Evolutionary conservation across 768 basidiomycete species (phyloP).

Genomic region (Nevesoporus exiguus): DNA sequence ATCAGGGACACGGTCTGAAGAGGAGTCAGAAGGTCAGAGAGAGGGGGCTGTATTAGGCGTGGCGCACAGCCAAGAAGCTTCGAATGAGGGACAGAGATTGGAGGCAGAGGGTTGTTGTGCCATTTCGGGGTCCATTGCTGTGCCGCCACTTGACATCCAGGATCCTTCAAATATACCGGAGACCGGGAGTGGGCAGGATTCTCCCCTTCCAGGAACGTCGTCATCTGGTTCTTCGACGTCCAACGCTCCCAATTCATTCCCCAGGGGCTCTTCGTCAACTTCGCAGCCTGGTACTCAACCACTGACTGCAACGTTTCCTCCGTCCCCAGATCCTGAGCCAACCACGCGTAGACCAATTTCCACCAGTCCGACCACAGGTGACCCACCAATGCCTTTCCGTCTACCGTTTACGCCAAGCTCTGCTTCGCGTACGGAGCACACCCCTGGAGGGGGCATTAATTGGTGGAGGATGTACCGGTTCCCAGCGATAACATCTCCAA

Average conservation of each 20-base stretch:
- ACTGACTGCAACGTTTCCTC: conserved; percentile 2
- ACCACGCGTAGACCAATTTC: not conserved
- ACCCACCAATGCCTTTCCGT: conserved; percentile 30
- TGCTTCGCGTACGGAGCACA: conserved; percentile 35
- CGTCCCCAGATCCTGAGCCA: conserved; percentile 2
- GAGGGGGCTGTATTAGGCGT: conserved; percentile 16
- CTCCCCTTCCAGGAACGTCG: conserved; percentile 14
- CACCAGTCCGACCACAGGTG: conserved; percentile 7
- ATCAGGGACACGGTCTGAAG: conserved; percentile 3
- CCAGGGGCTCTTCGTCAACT: conserved; percentile 2
- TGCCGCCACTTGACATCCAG: conserved; percentile 18
- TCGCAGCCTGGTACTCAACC: conserved; percentile 1
- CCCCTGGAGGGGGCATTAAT: conserved; percentile 52
- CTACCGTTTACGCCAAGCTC: conserved; percentile 30
- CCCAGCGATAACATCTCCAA: conserved; percentile 56
- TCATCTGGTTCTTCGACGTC: conserved; percentile 7
- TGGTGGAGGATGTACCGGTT: conserved; percentile 87
- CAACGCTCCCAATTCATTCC: conserved; percentile 4
- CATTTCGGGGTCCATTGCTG: conserved; percentile 23
- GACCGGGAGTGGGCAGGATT: conserved; percentile 5
- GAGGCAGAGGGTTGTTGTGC: conserved; percentile 16
- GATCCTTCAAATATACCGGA: conserved; percentile 24
- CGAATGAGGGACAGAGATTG: conserved; percentile 16
- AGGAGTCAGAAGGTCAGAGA: conserved; percentile 1
- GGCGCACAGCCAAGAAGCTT: conserved; percentile 21